phyloP scores from a whole-genome alignment of 176 grass and related monocot species.

The Luzula sylvatica region DNA sequence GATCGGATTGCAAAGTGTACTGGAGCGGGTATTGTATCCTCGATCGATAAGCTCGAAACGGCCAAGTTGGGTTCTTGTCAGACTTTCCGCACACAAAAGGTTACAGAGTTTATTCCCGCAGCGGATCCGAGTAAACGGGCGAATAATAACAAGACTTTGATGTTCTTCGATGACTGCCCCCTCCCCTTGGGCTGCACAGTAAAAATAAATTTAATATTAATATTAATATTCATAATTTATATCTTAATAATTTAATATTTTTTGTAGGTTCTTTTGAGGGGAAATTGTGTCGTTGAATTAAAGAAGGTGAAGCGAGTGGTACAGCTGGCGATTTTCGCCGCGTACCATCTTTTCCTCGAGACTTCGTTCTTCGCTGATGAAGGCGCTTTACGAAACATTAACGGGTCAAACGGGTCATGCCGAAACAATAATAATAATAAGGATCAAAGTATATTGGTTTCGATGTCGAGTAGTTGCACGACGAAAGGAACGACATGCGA shows the following conservation, averaged over 20 bases:
- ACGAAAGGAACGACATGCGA: conserved; percentile 52
- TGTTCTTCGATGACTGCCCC: conserved; percentile 94
- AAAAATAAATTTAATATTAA: too few relatives aligned
- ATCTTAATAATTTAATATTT: conserved; percentile 5
- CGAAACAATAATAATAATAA: conserved; percentile 24
- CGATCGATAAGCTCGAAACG: conserved; percentile 49
- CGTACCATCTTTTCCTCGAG: conserved; percentile 78
- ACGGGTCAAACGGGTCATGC: conserved; percentile 18
- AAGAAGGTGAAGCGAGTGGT: conserved; percentile 67
- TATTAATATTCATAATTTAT: too few relatives aligned
- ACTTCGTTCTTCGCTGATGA: conserved; percentile 83
- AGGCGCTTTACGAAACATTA: conserved; percentile 47
- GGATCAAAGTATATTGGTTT: conserved; percentile 73
- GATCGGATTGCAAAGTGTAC: conserved; percentile 86
- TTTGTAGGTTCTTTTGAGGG: conserved; percentile 62
- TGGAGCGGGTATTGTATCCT: conserved; percentile 71
- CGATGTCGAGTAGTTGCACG: conserved; percentile 57
- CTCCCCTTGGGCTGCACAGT: conserved; percentile 84
- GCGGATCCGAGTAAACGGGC: conserved; percentile 31
- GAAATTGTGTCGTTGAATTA: conserved; percentile 51
- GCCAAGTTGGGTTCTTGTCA: conserved; percentile 61
- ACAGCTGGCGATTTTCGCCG: conserved; percentile 70
- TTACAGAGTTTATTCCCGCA: conserved; percentile 31
- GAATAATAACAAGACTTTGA: conserved; percentile 49
- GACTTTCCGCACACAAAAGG: conserved; percentile 72